A percentile compares a stretch with the other conserved stretches of the same genome.
Conservation (phyloP, 2,329 filamentous ascomycete species). For the Zymoseptoria passerinii region DNA sequence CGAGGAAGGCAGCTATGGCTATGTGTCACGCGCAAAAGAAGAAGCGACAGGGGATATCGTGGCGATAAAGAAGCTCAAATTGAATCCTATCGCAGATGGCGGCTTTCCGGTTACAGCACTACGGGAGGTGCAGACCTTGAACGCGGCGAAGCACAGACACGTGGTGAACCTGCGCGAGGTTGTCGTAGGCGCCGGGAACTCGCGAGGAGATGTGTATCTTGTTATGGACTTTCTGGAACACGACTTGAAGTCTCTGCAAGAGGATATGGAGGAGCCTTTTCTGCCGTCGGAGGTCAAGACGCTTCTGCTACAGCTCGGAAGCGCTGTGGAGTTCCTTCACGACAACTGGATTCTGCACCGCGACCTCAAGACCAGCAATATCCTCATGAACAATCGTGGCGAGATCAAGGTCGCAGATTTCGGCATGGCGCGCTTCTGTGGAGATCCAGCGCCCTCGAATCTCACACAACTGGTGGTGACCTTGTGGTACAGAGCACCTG, state of each 20-base stretch:
- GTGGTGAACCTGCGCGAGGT: constrained; percentile 77
- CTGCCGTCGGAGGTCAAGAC: constrained; percentile 88
- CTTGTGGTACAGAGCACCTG: constrained; percentile 90
- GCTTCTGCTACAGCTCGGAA: constrained; percentile 71
- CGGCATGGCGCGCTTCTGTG: constrained; percentile 89
- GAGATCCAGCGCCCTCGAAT: constrained; percentile 62
- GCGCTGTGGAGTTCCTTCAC: constrained; percentile 79
- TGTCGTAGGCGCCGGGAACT: constrained; percentile 40
- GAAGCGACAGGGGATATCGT: constrained; percentile 68
- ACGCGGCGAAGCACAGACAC: constrained; percentile 71
- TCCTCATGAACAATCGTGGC: constrained; percentile 91
- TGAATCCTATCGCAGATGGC: constrained; percentile 63
- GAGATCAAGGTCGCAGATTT: constrained; percentile 96
- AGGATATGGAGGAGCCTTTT: constrained; percentile 92
- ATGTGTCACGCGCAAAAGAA: constrained; percentile 78
- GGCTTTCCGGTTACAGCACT: constrained; percentile 88
- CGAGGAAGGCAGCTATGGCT: constrained; percentile 93
- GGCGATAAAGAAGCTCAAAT: constrained; percentile 87
- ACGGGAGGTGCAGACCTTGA: constrained; percentile 85
- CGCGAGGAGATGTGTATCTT: constrained; percentile 62
- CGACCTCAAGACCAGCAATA: constrained; percentile 87
- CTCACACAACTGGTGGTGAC: constrained; percentile 92
- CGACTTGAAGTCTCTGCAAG: constrained; percentile 85
- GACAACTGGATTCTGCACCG: constrained; percentile 79
- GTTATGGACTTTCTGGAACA: constrained; percentile 98